Percentiles rank a stretch among this genome's conserved stretches.
These are phyloP conservation scores for Lactuca sativa DNA, from an alignment of 129 eudicot species.

Conservation along the genomic window DNA sequence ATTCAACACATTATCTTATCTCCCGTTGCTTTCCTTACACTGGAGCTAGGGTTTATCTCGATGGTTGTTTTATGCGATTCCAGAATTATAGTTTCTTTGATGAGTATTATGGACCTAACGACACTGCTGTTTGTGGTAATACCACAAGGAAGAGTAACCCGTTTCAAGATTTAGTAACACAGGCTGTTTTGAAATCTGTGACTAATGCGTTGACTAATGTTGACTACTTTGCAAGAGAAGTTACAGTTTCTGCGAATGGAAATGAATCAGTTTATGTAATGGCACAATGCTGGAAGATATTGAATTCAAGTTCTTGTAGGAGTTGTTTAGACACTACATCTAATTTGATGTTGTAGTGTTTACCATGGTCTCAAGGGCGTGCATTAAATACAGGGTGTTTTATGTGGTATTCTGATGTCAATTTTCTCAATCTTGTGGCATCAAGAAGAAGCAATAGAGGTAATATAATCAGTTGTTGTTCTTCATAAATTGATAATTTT, in stretches of 20 bases:
- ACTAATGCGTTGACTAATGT: conserved; percentile 33
- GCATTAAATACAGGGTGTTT: conserved; percentile 74
- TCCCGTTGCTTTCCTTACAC: conserved; percentile 71
- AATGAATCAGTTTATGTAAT: conserved; percentile 57
- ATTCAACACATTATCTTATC: conserved; percentile 55
- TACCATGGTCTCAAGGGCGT: conserved; percentile 75
- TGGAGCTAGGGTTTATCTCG: conserved; percentile 62
- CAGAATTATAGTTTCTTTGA: conserved; percentile 59
- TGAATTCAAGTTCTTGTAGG: conserved; percentile 56
- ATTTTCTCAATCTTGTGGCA: conserved; percentile 64
- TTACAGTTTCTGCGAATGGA: conserved; percentile 21
- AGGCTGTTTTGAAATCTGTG: conserved; percentile 51
- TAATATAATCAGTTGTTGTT: conserved; percentile 10
- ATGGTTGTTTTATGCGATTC: conserved; percentile 75
- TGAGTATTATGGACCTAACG: conserved; percentile 51
- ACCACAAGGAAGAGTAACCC: conserved; percentile 34
- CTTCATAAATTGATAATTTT: conserved; percentile 8
- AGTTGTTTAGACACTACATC: conserved; percentile 62
- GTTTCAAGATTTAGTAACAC: conserved; percentile 42
- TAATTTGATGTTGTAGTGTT: conserved; percentile 42
- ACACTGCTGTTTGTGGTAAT: conserved; percentile 55
- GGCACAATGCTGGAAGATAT: conserved; percentile 75
- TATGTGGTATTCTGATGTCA: conserved; percentile 68
- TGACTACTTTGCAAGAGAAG: conserved; percentile 45
- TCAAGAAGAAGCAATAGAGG: conserved; percentile 50